phyloP scores from a whole-genome alignment of 2,329 filamentous ascomycete genomes.

The Fusarium foetens region DNA sequence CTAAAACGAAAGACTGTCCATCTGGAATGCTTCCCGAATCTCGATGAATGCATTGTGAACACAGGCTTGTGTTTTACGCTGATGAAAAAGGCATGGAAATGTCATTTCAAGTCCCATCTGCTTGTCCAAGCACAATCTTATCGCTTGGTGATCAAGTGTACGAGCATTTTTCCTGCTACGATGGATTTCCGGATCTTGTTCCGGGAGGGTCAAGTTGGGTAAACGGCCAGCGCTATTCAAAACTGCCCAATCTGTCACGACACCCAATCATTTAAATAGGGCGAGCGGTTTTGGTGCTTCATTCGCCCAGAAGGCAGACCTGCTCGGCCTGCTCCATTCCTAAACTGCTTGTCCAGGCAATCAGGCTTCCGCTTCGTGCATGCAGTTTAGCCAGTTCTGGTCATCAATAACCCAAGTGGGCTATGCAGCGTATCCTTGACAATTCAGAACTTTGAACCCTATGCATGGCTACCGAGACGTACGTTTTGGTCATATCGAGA shows the following conservation, averaged over 20 bases:
- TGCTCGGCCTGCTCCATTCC: constrained; percentile 34
- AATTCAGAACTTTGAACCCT: constrained; percentile 37
- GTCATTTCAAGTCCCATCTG: background rate
- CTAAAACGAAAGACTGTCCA: background rate
- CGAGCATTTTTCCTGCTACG: constrained; percentile 23
- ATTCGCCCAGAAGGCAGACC: constrained; percentile 32
- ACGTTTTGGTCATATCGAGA: constrained; percentile 30
- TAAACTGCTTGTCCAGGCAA: constrained; percentile 35
- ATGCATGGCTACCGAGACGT: constrained; percentile 31
- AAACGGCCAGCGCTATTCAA: constrained; percentile 41
- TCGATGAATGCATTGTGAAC: background rate
- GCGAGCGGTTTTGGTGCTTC: constrained; percentile 33
- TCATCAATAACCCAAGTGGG: constrained; percentile 33
- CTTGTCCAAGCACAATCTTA: constrained; percentile 10
- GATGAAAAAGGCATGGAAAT: background rate
- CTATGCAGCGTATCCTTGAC: constrained; percentile 21
- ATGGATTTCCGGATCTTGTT: constrained; percentile 39
- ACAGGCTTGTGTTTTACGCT: background rate
- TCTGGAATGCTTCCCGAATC: background rate
- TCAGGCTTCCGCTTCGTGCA: constrained; percentile 31
- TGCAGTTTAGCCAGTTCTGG: constrained; percentile 38
- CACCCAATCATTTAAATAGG: constrained; percentile 43
- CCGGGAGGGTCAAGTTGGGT: constrained; percentile 43
- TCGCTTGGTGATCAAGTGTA: constrained; percentile 3
- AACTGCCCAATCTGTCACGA: constrained; percentile 39